A percentile compares a stretch with the other conserved stretches of the same genome.
phyloP scores from a whole-genome alignment of 768 basidiomycete species.

The Boletus subcaerulescens region DNA sequence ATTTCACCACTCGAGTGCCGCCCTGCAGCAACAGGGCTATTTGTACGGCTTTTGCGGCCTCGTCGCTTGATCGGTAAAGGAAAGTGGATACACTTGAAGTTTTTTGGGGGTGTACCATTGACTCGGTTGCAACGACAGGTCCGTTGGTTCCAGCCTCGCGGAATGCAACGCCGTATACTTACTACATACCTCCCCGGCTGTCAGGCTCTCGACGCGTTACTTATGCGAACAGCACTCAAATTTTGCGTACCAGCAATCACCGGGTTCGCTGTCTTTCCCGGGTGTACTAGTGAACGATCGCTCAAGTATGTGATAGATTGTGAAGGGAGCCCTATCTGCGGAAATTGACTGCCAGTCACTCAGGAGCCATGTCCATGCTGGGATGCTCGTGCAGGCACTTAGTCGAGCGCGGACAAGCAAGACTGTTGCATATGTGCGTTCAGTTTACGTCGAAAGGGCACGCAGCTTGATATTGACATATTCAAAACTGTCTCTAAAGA shows the following conservation, averaged over 20 bases:
- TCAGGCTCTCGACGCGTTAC: not conserved
- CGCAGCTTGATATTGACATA: conserved; percentile 7
- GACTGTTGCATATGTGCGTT: conserved; percentile 7
- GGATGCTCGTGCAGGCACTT: not conserved
- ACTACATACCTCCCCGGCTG: not conserved
- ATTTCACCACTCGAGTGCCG: not conserved
- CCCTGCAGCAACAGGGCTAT: conserved; percentile 5
- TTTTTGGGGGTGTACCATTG: conserved; percentile 4
- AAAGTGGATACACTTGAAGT: not conserved
- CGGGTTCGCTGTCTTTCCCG: not conserved
- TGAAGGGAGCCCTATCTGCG: not conserved
- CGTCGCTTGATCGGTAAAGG: conserved; percentile 13
- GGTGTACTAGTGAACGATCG: conserved; percentile 2
- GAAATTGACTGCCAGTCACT: conserved; percentile 9
- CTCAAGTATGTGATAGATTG: conserved; percentile 2
- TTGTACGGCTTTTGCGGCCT: not conserved
- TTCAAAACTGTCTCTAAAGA: conserved; percentile 2
- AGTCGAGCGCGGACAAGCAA: conserved; percentile 1
- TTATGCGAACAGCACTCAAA: not conserved
- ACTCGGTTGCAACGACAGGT: conserved; percentile 3
- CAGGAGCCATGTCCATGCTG: not conserved
- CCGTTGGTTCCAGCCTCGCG: conserved; percentile 2
- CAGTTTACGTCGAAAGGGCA: conserved; percentile 20
- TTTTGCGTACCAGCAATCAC: not conserved
- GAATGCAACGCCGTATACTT: not conserved